Evolutionary conservation across 192 early-diverging fungal species (phyloP), one percentile per base, ranked within the genome.

Genomic region (Fimicolochytrium jonesii): DNA sequence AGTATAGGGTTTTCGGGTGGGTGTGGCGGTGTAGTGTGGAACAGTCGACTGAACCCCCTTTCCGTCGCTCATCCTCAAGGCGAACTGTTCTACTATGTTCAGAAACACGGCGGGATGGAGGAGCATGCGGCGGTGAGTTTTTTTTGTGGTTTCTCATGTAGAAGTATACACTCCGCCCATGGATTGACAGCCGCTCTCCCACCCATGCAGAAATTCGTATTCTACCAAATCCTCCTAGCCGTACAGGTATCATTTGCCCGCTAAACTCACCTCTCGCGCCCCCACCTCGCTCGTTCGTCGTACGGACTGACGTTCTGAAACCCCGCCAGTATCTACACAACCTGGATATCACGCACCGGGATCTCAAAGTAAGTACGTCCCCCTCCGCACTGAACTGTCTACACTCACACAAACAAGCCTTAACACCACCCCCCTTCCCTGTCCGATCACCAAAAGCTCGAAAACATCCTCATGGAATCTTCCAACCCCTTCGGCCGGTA

Each of bases 321-420:
- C 85, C 87, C 0, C 67, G 90, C 28, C 88, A 94, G 56, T 91
- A 94, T 67, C 83, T 95, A 55, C 93, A 95, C 61, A 66, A 45
- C 41, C 78, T 85, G 56, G 80, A 86, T 45, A 88, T 92, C 29
- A 85, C 93, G 45, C 92, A 95, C 47, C 77, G 92, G n/a, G 93
- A 95, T 66, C 63, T 95, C 13, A 95, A 95, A 31, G 62, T 64
- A 17, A 25, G 36, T n/a, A n/a, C n/a, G n/a, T n/a, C n/a, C n/a
- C n/a, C n/a, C n/a, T n/a, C n/a, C n/a, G n/a, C n/a, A n/a, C n/a
- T n/a, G n/a, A n/a, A n/a, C n/a, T n/a, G n/a, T n/a, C n/a, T n/a
- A n/a, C n/a, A n/a, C n/a, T n/a, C n/a, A n/a, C n/a, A n/a, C n/a
- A n/a, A n/a, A n/a, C n/a, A n/a, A n/a, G n/a, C n/a, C n/a, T n/a